Percentiles rank a stretch among this genome's conserved stretches.
Evolutionary conservation across 2,329 filamentous ascomycete species (phyloP).

Genomic region (Fusarium drepaniforme): DNA sequence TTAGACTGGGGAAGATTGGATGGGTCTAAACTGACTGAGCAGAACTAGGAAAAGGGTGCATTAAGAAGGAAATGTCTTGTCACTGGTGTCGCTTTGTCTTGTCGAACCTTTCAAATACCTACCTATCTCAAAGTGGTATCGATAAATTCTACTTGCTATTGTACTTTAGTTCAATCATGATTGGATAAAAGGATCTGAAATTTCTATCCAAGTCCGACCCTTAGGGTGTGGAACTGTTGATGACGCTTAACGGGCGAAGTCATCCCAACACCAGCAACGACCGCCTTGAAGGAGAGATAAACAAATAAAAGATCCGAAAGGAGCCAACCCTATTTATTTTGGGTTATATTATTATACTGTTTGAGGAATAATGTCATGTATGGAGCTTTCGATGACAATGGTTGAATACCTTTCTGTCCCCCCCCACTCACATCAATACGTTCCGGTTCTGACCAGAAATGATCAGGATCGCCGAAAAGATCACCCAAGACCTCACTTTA

Average conservation of each 20-base stretch:
- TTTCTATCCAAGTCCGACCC: no score
- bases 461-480: background rate
- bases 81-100: background rate
- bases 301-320: background rate
- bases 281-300: background rate
- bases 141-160: background rate
- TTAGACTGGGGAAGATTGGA: background rate
- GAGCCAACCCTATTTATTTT: background rate
- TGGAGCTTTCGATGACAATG: background rate
- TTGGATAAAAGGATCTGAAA: background rate
- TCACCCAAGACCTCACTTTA: background rate
- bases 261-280: background rate
- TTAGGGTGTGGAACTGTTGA: background rate
- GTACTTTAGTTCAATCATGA: background rate
- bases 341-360: no score
- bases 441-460: background rate
- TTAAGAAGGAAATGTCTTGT: background rate
- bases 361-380: no score
- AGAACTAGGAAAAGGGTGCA: background rate
- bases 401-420: background rate
- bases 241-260: background rate
- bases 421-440: background rate
- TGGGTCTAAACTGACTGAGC: background rate
- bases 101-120: background rate
- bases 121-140: background rate